These are phyloP conservation scores for Friedmanniomyces endolithicus DNA, from an alignment of 495 filamentous ascomycete genomes.

Conservation along the genomic window DNA sequence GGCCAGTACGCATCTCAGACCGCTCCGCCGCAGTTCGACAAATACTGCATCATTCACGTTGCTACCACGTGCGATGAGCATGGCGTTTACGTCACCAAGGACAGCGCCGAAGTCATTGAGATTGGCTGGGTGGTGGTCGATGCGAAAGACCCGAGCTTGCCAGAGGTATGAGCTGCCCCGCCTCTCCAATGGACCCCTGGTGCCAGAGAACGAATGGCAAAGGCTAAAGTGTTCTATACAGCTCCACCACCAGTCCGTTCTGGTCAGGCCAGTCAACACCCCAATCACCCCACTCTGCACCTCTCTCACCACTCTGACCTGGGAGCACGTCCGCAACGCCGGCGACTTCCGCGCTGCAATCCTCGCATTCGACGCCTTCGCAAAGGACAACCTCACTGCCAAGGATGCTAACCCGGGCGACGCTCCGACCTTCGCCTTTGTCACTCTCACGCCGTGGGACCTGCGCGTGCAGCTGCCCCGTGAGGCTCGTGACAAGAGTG, in stretches of 20 bases:
- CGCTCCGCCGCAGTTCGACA: conserved; percentile 40
- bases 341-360: conserved; percentile 94
- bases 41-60: conserved; percentile 94
- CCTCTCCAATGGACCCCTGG: too few species aligned
- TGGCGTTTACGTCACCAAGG: conserved; percentile 97
- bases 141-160: conserved; percentile 56
- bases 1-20: conserved; percentile 5
- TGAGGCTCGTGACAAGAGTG: conserved; percentile 94
- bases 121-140: conserved; percentile 95
- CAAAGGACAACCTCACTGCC: conserved; percentile 68
- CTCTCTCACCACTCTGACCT: conserved; percentile 92
- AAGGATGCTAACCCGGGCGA: conserved; percentile 47
- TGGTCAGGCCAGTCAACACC: conserved; percentile 96
- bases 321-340: conserved; percentile 95
- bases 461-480: conserved; percentile 93
- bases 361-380: conserved; percentile 86
- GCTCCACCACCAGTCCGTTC: conserved; percentile 87
- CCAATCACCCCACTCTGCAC: conserved; percentile 97
- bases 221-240: conserved; percentile 29
- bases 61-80: conserved; percentile 98
- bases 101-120: conserved; percentile 98
- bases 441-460: conserved; percentile 97
- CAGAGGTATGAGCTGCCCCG: conserved; percentile 13
- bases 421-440: conserved; percentile 73
- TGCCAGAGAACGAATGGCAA: too few species aligned